A percentile compares a stretch with the other conserved stretches of the same genome.
Conservation (phyloP, 345 rosid species). For the Eucalyptus regnans region DNA sequence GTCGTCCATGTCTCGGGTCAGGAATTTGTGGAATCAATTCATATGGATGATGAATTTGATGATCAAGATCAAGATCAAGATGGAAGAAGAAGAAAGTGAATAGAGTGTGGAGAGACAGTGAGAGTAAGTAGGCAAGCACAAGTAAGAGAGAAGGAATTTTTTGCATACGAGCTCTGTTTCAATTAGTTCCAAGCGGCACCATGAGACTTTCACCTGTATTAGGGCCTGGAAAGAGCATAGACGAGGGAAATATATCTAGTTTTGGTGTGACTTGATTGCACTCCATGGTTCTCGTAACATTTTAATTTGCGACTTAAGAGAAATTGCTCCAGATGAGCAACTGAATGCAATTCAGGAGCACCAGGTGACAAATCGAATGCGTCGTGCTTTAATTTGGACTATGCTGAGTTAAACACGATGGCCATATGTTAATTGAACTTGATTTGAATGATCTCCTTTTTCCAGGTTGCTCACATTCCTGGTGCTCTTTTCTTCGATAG, state of each 20-base stretch:
- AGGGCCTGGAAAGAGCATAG: background rate
- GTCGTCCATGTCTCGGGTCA: too few relatives aligned
- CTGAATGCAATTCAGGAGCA: constrained; percentile 95
- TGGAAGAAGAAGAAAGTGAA: too few relatives aligned
- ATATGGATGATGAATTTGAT: too few relatives aligned
- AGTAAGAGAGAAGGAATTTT: too few relatives aligned
- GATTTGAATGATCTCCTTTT: background rate
- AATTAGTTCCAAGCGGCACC: background rate
- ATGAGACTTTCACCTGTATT: background rate
- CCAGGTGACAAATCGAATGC: constrained; percentile 37
- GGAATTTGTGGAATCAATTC: too few relatives aligned
- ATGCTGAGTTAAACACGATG: background rate
- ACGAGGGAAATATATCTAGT: background rate
- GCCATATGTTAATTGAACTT: background rate
- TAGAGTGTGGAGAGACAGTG: too few relatives aligned
- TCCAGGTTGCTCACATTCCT: constrained; percentile 95
- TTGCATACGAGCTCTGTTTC: too few relatives aligned
- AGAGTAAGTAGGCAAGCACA: too few relatives aligned
- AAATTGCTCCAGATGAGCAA: constrained; percentile 58
- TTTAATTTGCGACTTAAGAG: background rate
- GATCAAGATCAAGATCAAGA: too few relatives aligned
- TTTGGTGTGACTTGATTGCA: too few relatives aligned
- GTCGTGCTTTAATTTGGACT: background rate
- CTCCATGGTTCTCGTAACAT: too few relatives aligned
- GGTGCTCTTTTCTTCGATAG: constrained; percentile 96